These are phyloP conservation scores for Tolypocladium tundrense DNA, from an alignment of 2,329 filamentous ascomycete species.

Conservation along the genomic window DNA sequence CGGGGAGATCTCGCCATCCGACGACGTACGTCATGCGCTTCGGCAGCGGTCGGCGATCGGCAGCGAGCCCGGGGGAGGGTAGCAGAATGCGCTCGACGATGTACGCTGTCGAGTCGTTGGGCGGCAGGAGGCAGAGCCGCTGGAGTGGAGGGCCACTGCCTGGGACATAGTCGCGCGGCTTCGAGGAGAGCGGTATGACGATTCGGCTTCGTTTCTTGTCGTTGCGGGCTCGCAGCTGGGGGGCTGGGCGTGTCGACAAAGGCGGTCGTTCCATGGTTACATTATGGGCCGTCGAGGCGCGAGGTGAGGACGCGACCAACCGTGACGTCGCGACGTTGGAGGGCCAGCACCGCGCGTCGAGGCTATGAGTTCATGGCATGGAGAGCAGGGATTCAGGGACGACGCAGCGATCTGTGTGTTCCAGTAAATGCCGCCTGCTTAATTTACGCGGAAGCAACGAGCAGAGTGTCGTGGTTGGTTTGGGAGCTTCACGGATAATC, in stretches of 20 bases:
- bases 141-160: slow-evolving; percentile 37
- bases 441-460: not conserved
- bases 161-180: slow-evolving; percentile 26
- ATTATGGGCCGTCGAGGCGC: not conserved
- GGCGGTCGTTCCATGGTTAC: not conserved
- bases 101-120: slow-evolving; percentile 42
- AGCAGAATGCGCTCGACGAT: slow-evolving; percentile 44
- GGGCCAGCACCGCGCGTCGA: not conserved
- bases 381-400: not conserved
- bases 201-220: not conserved
- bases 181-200: slow-evolving; percentile 1
- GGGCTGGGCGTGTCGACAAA: not conserved
- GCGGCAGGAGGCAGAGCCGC: slow-evolving; percentile 35
- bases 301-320: not conserved
- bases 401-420: not conserved
- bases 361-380: not conserved
- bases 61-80: slow-evolving; percentile 20
- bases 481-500: no score
- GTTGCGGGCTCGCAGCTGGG: not conserved
- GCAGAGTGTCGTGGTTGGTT: not conserved
- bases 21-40: slow-evolving; percentile 44
- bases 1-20: slow-evolving; percentile 42
- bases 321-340: not conserved
- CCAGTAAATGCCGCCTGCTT: not conserved
- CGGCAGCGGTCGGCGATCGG: slow-evolving; percentile 24